phyloP scores from a whole-genome alignment of 768 basidiomycete species.

The Boletellus ananas region DNA sequence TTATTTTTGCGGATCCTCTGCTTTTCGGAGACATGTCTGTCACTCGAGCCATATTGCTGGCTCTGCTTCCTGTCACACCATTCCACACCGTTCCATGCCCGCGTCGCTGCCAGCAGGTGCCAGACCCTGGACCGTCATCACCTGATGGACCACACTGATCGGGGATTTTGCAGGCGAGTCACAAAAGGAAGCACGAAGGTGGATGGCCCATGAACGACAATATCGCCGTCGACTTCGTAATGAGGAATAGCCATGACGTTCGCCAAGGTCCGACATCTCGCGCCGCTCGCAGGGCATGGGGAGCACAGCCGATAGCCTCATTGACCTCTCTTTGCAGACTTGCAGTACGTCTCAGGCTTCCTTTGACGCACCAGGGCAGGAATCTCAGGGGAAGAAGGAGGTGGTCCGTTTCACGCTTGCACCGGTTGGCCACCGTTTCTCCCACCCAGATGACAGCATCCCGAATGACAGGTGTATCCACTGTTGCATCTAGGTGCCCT shows the following conservation, averaged over 20 bases:
- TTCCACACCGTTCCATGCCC: constrained; percentile 10
- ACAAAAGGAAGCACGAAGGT: constrained; percentile 22
- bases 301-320: constrained; percentile 27
- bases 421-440: constrained; percentile 9
- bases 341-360: constrained; percentile 7
- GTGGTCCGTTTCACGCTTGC: constrained; percentile 12
- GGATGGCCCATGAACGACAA: constrained; percentile 13
- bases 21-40: constrained; percentile 10
- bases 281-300: constrained; percentile 2
- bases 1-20: not conserved
- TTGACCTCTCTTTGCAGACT: constrained; percentile 2
- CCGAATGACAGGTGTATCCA: constrained; percentile 15
- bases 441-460: constrained; percentile 24
- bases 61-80: constrained; percentile 19
- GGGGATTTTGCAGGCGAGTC: constrained; percentile 19
- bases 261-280: constrained; percentile 18
- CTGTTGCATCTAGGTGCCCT: constrained; percentile 9
- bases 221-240: constrained; percentile 20
- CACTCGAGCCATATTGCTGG: constrained; percentile 7
- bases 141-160: constrained; percentile 22
- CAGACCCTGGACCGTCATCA: constrained; percentile 7
- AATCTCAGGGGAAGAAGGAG: constrained; percentile 22
- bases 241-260: constrained; percentile 2
- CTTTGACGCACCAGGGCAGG: constrained; percentile 14
- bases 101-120: not conserved